These are phyloP conservation scores for Inonotus obliquus DNA, from an alignment of 1,284 basidiomycete genomes.

Conservation along the genomic window DNA sequence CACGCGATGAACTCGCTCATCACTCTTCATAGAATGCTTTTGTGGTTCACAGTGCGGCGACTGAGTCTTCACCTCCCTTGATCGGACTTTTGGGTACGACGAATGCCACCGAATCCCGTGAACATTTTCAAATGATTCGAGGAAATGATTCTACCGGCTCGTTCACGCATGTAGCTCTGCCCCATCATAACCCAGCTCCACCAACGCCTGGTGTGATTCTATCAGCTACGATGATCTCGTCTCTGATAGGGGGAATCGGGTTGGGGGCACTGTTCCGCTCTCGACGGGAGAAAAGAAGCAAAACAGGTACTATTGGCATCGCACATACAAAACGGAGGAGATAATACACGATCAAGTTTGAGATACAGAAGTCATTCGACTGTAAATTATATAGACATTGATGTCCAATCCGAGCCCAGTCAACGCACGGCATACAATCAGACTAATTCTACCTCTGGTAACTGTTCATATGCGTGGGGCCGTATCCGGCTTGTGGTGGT, in stretches of 20 bases:
- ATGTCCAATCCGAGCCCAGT: not conserved
- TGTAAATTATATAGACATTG: not conserved
- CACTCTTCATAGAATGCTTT: constrained; percentile 44
- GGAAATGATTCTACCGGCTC: constrained; percentile 38
- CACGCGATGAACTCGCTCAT: not conserved
- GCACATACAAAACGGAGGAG: constrained; percentile 5
- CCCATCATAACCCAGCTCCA: not conserved
- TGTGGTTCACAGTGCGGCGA: constrained; percentile 42
- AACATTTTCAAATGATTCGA: constrained; percentile 38
- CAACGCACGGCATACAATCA: not conserved
- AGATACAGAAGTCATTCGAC: not conserved
- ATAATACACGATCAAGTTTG: not conserved
- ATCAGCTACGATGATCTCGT: not conserved
- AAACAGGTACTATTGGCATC: not conserved
- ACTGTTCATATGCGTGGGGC: constrained; percentile 14
- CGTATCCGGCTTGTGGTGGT: constrained; percentile 7
- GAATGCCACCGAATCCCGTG: constrained; percentile 34
- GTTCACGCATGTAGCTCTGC: constrained; percentile 16
- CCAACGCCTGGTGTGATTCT: constrained; percentile 4
- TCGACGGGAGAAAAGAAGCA: constrained; percentile 12
- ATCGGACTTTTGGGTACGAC: constrained; percentile 48
- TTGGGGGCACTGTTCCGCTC: constrained; percentile 13
- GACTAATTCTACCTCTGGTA: constrained; percentile 3
- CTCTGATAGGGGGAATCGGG: constrained; percentile 10
- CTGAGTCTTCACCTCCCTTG: constrained; percentile 36